These are phyloP conservation scores for Cystoderma amianthinum DNA, from an alignment of 768 basidiomycete genomes.

Conservation along the genomic window DNA sequence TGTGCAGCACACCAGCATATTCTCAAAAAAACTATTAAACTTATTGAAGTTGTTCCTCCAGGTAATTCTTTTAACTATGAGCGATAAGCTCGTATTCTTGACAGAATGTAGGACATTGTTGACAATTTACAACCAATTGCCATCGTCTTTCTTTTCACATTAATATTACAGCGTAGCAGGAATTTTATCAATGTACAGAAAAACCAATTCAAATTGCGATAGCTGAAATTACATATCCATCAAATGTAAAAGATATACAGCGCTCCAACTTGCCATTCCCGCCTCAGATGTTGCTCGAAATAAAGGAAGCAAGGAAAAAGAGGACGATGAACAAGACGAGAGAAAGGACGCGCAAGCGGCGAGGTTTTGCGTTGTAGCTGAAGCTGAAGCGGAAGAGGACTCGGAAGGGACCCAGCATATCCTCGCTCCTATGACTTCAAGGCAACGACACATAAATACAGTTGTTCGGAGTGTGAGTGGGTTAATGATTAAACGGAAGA, in stretches of 20 bases:
- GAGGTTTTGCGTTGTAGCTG: constrained; percentile 49
- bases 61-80: too few relatives aligned
- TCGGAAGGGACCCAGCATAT: constrained; percentile 55
- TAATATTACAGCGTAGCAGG: too few relatives aligned
- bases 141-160: too few relatives aligned
- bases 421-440: constrained; percentile 40
- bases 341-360: constrained; percentile 51
- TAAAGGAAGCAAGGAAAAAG: constrained; percentile 51
- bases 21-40: too few relatives aligned
- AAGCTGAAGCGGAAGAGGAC: constrained; percentile 40
- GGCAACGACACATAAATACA: constrained; percentile 39
- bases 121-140: too few relatives aligned
- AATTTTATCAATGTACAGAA: constrained; percentile 17
- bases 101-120: too few relatives aligned
- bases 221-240: constrained; percentile 18
- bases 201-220: constrained; percentile 25
- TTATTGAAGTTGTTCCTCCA: too few relatives aligned
- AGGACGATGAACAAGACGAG: constrained; percentile 61
- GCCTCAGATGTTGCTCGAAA: constrained; percentile 36
- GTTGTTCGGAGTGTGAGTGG: constrained; percentile 48
- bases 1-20: too few relatives aligned
- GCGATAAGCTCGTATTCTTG: too few relatives aligned
- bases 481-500: constrained; percentile 49
- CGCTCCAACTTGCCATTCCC: constrained; percentile 39
- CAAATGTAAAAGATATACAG: constrained; percentile 29